Evolutionary conservation across 148 eudicot genomes (phyloP).

Genomic region (Rhododendron williamsianum): DNA sequence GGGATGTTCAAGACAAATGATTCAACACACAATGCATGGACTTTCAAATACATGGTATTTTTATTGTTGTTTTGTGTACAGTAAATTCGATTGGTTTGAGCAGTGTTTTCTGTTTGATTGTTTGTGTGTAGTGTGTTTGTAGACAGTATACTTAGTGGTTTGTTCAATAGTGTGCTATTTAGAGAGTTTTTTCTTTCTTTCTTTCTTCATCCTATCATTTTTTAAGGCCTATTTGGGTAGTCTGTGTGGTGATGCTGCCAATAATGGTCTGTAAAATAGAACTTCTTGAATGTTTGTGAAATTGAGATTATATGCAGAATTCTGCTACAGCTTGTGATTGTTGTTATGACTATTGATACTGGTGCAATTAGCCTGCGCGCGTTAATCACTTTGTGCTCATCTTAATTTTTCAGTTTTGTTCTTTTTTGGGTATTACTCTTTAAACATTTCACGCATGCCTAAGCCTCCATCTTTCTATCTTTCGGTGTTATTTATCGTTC

Average conservation of each 20-base stretch:
- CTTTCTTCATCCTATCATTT: slow-evolving; percentile 9
- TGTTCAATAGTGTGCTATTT: slow-evolving; percentile 9
- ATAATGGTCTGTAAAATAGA: slow-evolving; percentile 8
- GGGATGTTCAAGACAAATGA: slow-evolving; percentile 42
- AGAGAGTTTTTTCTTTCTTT: not conserved
- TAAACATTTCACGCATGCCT: not conserved
- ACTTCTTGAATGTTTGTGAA: not conserved
- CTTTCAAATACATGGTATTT: not conserved
- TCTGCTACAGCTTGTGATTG: slow-evolving; percentile 9
- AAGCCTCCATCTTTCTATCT: not conserved
- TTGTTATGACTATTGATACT: not conserved
- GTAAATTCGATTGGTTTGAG: slow-evolving; percentile 6
- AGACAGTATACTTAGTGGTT: slow-evolving; percentile 10
- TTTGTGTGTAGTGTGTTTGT: slow-evolving; percentile 5
- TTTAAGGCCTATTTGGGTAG: slow-evolving; percentile 10
- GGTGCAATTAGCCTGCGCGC: not conserved
- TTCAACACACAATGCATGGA: not conserved
- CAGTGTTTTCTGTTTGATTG: slow-evolving; percentile 9
- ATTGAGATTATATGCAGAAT: slow-evolving; percentile 1
- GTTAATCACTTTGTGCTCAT: not conserved
- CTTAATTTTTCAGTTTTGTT: not conserved
- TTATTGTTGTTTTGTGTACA: slow-evolving; percentile 4
- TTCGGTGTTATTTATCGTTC: not conserved
- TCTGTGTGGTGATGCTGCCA: slow-evolving; percentile 20
- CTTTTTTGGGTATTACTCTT: not conserved